phyloP scores from a whole-genome alignment of 164 flowering plant species.

The Magnolia officinalis region DNA sequence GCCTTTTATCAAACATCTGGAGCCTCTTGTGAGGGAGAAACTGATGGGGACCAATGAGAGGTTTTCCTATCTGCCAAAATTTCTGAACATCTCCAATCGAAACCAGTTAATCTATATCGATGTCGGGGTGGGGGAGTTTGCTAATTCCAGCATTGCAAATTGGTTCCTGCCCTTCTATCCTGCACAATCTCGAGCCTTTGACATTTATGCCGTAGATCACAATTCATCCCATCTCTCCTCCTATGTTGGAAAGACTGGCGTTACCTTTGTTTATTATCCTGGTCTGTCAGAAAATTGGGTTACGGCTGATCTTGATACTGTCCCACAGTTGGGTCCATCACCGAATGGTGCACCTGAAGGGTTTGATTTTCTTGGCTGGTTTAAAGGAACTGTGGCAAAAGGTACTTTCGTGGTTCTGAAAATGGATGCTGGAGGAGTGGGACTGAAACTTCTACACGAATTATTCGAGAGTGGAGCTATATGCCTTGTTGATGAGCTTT shows the following conservation, averaged over 20 bases:
- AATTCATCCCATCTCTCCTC: slow-evolving; percentile 53
- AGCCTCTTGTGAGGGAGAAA: slow-evolving; percentile 51
- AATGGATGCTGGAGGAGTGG: slow-evolving; percentile 57
- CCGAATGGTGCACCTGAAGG: slow-evolving; percentile 30
- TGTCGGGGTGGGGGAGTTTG: slow-evolving; percentile 53
- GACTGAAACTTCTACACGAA: slow-evolving; percentile 51
- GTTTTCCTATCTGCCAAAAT: slow-evolving; percentile 50
- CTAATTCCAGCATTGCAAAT: slow-evolving; percentile 31
- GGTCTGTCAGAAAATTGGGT: slow-evolving; percentile 40
- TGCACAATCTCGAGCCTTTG: slow-evolving; percentile 32
- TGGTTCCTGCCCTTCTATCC: slow-evolving; percentile 57
- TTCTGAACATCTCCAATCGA: slow-evolving; percentile 44
- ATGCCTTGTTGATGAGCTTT: slow-evolving; percentile 83
- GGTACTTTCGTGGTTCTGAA: slow-evolving; percentile 71
- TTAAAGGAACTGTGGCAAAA: slow-evolving; percentile 49
- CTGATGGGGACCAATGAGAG: slow-evolving; percentile 15
- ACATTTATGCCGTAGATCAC: slow-evolving; percentile 64
- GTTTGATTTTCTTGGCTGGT: slow-evolving; percentile 72
- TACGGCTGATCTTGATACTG: slow-evolving; percentile 6
- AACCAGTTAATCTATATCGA: slow-evolving; percentile 57
- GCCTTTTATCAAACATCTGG: slow-evolving; percentile 44
- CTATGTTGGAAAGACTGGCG: slow-evolving; percentile 61
- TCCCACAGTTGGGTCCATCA: slow-evolving; percentile 29
- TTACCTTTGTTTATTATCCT: slow-evolving; percentile 75
- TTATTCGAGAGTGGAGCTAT: slow-evolving; percentile 63